These are phyloP conservation scores for Candida arabinofermentans DNA, from an alignment of 805 yeast species.

Conservation along the genomic window DNA sequence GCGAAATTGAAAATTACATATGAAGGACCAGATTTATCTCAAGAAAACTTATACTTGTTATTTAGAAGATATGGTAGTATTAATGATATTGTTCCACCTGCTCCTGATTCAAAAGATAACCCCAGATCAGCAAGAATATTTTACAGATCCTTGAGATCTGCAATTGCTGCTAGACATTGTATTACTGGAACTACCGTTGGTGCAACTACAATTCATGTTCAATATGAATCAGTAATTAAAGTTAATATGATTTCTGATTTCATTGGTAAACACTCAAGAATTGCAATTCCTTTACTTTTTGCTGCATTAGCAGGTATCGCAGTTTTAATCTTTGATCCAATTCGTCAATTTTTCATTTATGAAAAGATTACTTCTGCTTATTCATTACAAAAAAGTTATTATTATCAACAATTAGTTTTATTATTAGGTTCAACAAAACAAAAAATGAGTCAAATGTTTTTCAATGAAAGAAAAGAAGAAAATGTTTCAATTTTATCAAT, in stretches of 20 bases:
- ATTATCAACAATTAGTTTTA: conserved; percentile 34
- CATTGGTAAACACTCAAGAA: conserved; percentile 71
- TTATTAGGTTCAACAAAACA: conserved; percentile 25
- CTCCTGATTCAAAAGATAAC: conserved; percentile 41
- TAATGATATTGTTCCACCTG: conserved; percentile 61
- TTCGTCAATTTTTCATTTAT: conserved; percentile 74
- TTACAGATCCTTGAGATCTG: conserved; percentile 57
- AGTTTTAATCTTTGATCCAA: conserved; percentile 87
- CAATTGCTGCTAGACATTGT: conserved; percentile 88
- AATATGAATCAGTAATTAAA: conserved; percentile 55
- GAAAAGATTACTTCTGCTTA: conserved; percentile 64
- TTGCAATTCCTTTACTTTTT: conserved; percentile 73
- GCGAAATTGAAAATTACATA: conserved; percentile 59
- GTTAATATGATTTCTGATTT: conserved; percentile 53
- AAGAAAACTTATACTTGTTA: conserved; percentile 72
- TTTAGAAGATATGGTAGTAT: conserved; percentile 88
- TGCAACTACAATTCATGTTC: conserved; percentile 66
- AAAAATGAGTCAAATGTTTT: conserved; percentile 21
- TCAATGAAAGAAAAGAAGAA: conserved; percentile 9
- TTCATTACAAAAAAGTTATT: conserved; percentile 43
- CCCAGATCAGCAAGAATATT: conserved; percentile 50
- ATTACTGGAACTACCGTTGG: conserved; percentile 71
- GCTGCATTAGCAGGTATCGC: conserved; percentile 81
- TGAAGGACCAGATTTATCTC: conserved; percentile 72
- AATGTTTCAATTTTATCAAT: conserved; percentile 23